phyloP scores from a whole-genome alignment of 495 filamentous ascomycete species.

The Aspergillus sclerotiicarbonarius region DNA sequence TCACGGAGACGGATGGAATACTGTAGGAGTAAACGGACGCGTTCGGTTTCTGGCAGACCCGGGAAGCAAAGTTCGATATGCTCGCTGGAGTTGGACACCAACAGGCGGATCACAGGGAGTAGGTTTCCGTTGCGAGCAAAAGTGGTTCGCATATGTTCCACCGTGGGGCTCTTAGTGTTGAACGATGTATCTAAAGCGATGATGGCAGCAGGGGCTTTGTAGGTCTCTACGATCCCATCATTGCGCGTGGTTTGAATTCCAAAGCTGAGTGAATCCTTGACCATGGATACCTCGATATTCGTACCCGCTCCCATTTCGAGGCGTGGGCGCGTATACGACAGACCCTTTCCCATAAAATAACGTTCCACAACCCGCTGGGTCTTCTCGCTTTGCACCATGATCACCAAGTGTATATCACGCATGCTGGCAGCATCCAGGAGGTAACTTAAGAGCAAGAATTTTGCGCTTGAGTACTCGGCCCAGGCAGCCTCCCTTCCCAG shows the following conservation, averaged over 20 bases:
- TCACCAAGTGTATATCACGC: constrained; percentile 45
- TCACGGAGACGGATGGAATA: constrained; percentile 39
- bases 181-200: constrained; percentile 54
- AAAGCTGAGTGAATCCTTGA: constrained; percentile 43
- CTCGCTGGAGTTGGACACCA: constrained; percentile 55
- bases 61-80: constrained; percentile 55
- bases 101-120: constrained; percentile 50
- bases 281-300: constrained; percentile 33
- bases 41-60: constrained; percentile 34
- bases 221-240: constrained; percentile 36
- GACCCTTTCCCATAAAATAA: constrained; percentile 49
- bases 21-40: constrained; percentile 39
- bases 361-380: constrained; percentile 50
- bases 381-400: constrained; percentile 43
- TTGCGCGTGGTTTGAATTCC: constrained; percentile 46
- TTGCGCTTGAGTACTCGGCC: constrained; percentile 55
- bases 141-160: constrained; percentile 43
- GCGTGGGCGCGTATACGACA: constrained; percentile 43
- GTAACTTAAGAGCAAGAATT: constrained; percentile 56
- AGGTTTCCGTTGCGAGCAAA: constrained; percentile 39
- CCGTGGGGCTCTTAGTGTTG: constrained; percentile 35
- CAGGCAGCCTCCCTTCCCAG: constrained; percentile 49
- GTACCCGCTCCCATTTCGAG: constrained; percentile 33
- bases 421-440: constrained; percentile 44
- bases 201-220: constrained; percentile 46